These are phyloP conservation scores for Yamadazyma takamatsuzukensis DNA, from an alignment of 805 yeast species.

Conservation along the genomic window DNA sequence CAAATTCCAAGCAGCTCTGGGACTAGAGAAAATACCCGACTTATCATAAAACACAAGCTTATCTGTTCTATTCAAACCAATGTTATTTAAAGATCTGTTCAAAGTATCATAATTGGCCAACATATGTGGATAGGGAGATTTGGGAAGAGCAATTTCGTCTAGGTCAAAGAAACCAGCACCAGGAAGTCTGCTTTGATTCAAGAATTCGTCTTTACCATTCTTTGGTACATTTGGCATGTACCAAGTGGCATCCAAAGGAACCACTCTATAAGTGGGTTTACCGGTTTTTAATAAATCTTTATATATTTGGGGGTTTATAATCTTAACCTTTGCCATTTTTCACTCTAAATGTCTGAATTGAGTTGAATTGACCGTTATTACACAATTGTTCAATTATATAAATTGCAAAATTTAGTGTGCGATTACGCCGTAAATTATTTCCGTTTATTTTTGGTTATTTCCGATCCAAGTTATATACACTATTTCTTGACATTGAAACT, in stretches of 20 bases:
- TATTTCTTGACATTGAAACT: slow-evolving; percentile 12
- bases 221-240: slow-evolving; percentile 74
- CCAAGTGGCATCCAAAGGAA: slow-evolving; percentile 90
- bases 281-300: slow-evolving; percentile 9
- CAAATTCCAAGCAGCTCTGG: slow-evolving; percentile 91
- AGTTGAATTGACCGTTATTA: slow-evolving; percentile 1
- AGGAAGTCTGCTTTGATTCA: slow-evolving; percentile 53
- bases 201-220: slow-evolving; percentile 56
- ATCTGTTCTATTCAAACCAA: slow-evolving; percentile 58
- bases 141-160: slow-evolving; percentile 58
- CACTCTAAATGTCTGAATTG: neutral
- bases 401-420: neutral
- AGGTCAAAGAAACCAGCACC: slow-evolving; percentile 74
- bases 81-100: slow-evolving; percentile 44
- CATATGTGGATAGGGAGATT: slow-evolving; percentile 85
- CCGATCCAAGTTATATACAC: too few relatives aligned
- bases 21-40: slow-evolving; percentile 80
- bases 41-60: slow-evolving; percentile 79
- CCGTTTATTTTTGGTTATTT: neutral
- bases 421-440: neutral
- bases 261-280: slow-evolving; percentile 19
- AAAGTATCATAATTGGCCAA: slow-evolving; percentile 63
- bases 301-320: slow-evolving; percentile 7
- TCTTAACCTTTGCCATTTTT: slow-evolving; percentile 5
- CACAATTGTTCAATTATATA: too few relatives aligned